Conservation (phyloP, 2,329 filamentous ascomycete genomes). For the Colletotrichum chrysophilum region DNA sequence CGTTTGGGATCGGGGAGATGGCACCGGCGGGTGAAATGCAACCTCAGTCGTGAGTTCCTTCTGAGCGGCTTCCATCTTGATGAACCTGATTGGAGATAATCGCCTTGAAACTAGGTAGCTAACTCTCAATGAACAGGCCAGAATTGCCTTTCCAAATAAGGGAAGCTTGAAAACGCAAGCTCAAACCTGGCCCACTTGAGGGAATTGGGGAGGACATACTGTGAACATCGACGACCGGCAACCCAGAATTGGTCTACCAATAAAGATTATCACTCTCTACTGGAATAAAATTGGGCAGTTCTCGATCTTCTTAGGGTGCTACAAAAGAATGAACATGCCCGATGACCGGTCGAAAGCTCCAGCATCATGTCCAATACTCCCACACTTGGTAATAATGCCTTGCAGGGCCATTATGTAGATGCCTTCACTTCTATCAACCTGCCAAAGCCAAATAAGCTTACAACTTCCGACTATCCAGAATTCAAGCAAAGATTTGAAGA, state of each 20-base stretch:
- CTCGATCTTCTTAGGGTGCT: accelerated
- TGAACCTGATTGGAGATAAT: accelerated
- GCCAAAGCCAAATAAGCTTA: not conserved
- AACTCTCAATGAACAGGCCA: accelerated
- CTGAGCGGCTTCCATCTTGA: not conserved
- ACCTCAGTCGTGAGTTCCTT: not conserved
- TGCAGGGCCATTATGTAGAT: not conserved
- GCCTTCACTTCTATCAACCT: not conserved
- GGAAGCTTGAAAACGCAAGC: accelerated
- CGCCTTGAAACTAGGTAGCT: not conserved
- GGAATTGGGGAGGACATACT: accelerated
- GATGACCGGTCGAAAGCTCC: not conserved
- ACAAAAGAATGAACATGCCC: accelerated
- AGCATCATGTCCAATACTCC: not conserved
- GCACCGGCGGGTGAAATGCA: not conserved
- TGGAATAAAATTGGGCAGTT: accelerated
- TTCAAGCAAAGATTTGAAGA: not conserved
- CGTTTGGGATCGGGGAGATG: not conserved
- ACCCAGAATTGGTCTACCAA: not conserved
- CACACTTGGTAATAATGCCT: not conserved
- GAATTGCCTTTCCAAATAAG: accelerated
- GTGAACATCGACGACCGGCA: not conserved
- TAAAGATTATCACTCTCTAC: not conserved
- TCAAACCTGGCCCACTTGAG: accelerated
- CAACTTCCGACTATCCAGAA: not conserved